phyloP scores from a whole-genome alignment of 306 rosid genomes.

The Casuarina cunninghamiana region DNA sequence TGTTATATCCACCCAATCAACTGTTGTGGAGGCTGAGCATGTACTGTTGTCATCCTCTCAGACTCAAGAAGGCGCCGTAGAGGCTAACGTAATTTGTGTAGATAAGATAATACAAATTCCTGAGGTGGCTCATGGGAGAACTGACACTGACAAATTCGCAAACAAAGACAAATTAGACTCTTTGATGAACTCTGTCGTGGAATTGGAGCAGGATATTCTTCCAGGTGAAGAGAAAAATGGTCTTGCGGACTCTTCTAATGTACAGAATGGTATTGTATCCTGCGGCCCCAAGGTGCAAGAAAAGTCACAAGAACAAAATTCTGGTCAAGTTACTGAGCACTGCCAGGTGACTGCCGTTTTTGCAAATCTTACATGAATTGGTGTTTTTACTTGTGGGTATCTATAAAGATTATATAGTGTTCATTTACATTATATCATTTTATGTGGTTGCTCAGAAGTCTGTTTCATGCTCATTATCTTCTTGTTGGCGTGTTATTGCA shows the following conservation, averaged over 20 bases:
- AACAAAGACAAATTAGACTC: conserved; percentile 29
- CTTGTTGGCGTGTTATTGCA: not conserved
- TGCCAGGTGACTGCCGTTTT: conserved; percentile 39
- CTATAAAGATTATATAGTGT: not conserved
- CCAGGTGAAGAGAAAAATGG: conserved; percentile 27
- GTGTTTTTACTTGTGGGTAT: not conserved
- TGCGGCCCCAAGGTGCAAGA: conserved; percentile 34
- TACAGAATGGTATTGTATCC: conserved; percentile 35
- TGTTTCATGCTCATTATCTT: not conserved
- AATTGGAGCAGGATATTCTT: conserved; percentile 24
- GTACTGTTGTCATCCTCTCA: conserved; percentile 42
- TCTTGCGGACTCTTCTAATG: conserved; percentile 37
- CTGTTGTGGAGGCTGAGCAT: conserved; percentile 33
- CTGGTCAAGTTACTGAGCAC: conserved; percentile 32
- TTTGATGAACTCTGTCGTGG: conserved; percentile 24
- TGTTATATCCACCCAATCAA: conserved; percentile 39
- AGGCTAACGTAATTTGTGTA: conserved; percentile 47
- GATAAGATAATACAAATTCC: conserved; percentile 66
- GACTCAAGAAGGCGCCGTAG: conserved; percentile 45
- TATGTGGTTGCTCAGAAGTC: not conserved
- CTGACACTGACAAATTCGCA: conserved; percentile 28
- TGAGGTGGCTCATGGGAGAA: conserved; percentile 58
- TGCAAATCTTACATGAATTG: conserved; percentile 7
- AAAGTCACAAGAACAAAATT: conserved; percentile 33
- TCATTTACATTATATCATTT: not conserved